Base-by-base conservation (phyloP, 2,329 filamentous ascomycete genomes). In the Phoma herbarum region DNA sequence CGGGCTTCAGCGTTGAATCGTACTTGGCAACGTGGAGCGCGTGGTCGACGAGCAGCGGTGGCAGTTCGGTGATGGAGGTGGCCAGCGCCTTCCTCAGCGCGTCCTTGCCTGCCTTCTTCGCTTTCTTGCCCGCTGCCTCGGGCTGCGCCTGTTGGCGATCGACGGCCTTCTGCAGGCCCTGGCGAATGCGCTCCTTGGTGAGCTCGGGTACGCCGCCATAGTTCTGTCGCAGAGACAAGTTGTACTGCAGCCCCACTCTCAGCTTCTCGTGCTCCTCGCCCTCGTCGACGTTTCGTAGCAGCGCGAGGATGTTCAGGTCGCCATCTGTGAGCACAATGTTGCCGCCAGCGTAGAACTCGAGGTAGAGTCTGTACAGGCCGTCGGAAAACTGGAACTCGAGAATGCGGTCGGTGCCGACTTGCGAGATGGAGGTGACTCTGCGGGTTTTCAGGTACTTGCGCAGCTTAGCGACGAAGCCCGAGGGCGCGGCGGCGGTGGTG, bases 311-410 rank as follows among this genome's bases (percentile, higher is more conserved):
- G 62, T 90, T 95, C 51, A 93, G 81, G 23, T 96, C 89, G 49
- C 84, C 85, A 73, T 98, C 93, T 2, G 95, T 97, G 52, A 99
- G 83, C 61, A 99, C 92, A 60, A 99, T 89, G 74, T 99, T 99
- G 44, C 95, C 95, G 51, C 91, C 91, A 1, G 95, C 94, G 75
- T 97, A 99, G 80, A 99, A 99, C 79, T 99, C 95, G 26, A 99
- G 81, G 74, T 92, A 97, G 22, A 99, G 78, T 41, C 90, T 85
- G 74, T 96, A 97, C 67, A 89, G 85, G 11, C 95, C 95, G 81
- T 98, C 93, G 68, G 91, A 96, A 75, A 99, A 97, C 69, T 90
- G 86, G 52, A 99, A 88, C 75, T 98, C 92, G 52, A 99, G 89
- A 61, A 99, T 90, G 52, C 95, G 86, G 76, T 99, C 95, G 2